Evolutionary conservation across 148 eudicot genomes (phyloP), one percentile per base, ranked within the genome.

Genomic region (Dysphania ambrosioides): DNA sequence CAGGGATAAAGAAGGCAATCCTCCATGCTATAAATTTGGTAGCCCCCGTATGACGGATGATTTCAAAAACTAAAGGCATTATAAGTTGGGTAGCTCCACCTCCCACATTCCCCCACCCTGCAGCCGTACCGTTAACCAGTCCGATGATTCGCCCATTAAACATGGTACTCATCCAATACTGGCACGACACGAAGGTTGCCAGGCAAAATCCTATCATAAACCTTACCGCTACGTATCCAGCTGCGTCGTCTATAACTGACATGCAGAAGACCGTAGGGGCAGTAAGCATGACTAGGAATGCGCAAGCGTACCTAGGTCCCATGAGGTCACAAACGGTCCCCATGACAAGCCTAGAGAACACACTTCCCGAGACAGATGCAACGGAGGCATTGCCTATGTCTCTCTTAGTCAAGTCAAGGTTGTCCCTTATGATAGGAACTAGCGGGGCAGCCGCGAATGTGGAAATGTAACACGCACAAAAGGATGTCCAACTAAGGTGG

Each of bases 91-190:
- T 85, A 1, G 79, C 85, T 0, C 92, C 89, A 29, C 88, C 87
- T 2, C 92, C 92, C 56, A 84, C 84, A 44, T 88, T 86, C 18
- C 86, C 92, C 92, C 92, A 88, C 7, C 92, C 92, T 0, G 92
- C 88, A 0, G 89, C 89, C 0, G 80, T 76, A 13, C 88, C 92
- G 27, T 86, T 86, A 11, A 84, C 92, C 6, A 51, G 31, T 38
- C 89, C 91, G 0, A 88, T 82, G 19, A 88, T 81, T 57, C 69
- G 35, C 0, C 86, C 75, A 15, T 82, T 79, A 55, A 88, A 88
- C 91, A 88, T 88, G 26, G 86, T 81, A 73, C 87, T 85, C 91
- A 88, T 88, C 91, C 86, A 84, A 34, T 84, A 84, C 23, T 84
- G 86, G 40, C 86, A 84, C 27, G 86, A 84, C 70, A 84, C 86